Evolutionary conservation across 106 monocot genomes (phyloP).

Genomic region (Vanilla planifolia): DNA sequence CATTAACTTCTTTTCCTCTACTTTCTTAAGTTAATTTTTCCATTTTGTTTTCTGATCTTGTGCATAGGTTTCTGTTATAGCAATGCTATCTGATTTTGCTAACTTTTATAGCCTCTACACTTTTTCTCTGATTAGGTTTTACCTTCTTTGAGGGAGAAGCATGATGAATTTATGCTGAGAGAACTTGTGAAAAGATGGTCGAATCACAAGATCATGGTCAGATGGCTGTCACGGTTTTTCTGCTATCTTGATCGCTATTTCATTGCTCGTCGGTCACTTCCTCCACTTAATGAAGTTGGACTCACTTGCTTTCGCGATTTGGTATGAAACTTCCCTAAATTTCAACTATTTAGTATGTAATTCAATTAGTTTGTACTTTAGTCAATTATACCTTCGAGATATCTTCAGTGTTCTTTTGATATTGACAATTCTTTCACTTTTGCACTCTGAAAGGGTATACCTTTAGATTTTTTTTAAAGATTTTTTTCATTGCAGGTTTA

Average conservation of each 20-base stretch:
- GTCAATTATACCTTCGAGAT: neutral
- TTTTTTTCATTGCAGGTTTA: constrained; percentile 35
- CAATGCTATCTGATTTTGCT: neutral
- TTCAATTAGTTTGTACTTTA: neutral
- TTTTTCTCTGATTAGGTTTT: constrained; percentile 38
- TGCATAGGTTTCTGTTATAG: constrained; percentile 1
- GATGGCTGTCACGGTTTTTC: constrained; percentile 66
- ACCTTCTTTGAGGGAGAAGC: constrained; percentile 69
- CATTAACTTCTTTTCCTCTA: too few relatives aligned
- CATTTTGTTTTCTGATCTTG: too few relatives aligned
- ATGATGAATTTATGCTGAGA: constrained; percentile 66
- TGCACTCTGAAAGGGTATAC: neutral
- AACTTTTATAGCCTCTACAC: neutral
- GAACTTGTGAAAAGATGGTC: constrained; percentile 71
- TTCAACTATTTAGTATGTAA: neutral
- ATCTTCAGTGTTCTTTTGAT: neutral
- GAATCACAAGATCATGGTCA: constrained; percentile 74
- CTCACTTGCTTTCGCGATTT: constrained; percentile 53
- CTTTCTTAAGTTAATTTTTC: too few relatives aligned
- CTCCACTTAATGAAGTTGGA: constrained; percentile 60
- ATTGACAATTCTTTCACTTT: neutral
- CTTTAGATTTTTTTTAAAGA: neutral
- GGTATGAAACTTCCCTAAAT: constrained; percentile 14
- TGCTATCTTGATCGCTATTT: constrained; percentile 68
- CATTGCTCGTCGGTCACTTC: constrained; percentile 50